These are phyloP conservation scores for Leccinellum albellum DNA, from an alignment of 768 basidiomycete genomes.

Conservation along the genomic window DNA sequence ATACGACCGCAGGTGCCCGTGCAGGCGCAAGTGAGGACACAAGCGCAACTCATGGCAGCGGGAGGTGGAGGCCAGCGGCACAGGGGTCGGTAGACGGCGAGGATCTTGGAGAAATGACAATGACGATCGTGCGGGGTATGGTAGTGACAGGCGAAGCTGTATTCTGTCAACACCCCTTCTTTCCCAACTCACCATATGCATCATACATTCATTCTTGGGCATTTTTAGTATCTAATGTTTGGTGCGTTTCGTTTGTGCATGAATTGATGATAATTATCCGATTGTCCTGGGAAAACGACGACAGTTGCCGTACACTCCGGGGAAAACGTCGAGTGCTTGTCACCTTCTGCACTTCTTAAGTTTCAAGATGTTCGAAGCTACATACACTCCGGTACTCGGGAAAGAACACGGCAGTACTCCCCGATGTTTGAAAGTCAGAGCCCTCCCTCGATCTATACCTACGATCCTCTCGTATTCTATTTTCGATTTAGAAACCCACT, in stretches of 20 bases:
- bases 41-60: neutral
- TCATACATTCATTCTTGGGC: neutral
- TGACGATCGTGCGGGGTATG: neutral
- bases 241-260: neutral
- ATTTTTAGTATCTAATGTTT: neutral
- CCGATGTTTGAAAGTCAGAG: neutral
- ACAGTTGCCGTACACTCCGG: too few species aligned
- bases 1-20: neutral
- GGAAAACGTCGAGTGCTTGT: neutral
- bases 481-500: neutral
- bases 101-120: neutral
- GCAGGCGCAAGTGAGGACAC: neutral
- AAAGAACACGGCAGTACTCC: neutral
- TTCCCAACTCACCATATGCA: neutral
- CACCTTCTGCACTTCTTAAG: neutral
- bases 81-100: slow-evolving; percentile 2
- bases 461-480: neutral
- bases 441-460: neutral
- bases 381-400: neutral
- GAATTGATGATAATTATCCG: neutral
- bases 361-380: neutral
- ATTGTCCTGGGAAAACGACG: neutral
- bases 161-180: neutral
- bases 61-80: slow-evolving; percentile 8
- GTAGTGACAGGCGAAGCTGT: neutral